Evolutionary conservation across 2,329 filamentous ascomycete genomes (phyloP), one percentile per base, ranked within the genome.

Genomic region (Cladophialophora immunda): DNA sequence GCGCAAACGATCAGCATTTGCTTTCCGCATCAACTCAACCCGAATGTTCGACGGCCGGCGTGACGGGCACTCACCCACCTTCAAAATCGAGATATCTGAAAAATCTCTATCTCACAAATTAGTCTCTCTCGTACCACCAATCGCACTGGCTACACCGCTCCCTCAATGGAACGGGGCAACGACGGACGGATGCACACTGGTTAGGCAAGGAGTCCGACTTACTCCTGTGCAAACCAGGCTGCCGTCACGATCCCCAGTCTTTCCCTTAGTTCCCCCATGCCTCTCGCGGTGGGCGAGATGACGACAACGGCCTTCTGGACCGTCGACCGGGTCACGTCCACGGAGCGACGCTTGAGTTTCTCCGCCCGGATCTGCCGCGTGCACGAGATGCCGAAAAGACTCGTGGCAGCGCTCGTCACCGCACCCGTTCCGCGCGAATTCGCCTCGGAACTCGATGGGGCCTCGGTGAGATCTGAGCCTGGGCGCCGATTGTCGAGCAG

Each of bases 251-350:
- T 89, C 57, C 92, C 91, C 70, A 99, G 82, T 72, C 95, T 90
- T 80, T 98, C 92, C 74, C 94, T 89, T 77, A 99, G 82, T 81
- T 95, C 92, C 64, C 93, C 94, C 78, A 99, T 97, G 75, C 89
- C 89, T 76, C 95, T 92, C 8, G 95, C 95, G 70, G 89, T 93
- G 79, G 97, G 92, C 62, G 92, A 93, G 73, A 99, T 93, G 63
- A 97, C 93, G 54, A 99, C 94, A 3, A 99, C 93, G 15, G 94
- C 95, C 82, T 99, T 99, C 78, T 99, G 95, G 50, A 99, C 95
- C 1, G 95, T 97, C 67, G 93, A 97, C 68, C 95, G 87, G n/a
- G 95, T 99, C 59, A 99, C 95, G 65, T 98, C 94, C 58, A 91
- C 84, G 0, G 93, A 91, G 30, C 92, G 88, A 76, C 92, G 89